These are phyloP conservation scores for Cryptosporidium tyzzeri DNA, from an alignment of 169 alveolate genomes.

Conservation along the genomic window DNA sequence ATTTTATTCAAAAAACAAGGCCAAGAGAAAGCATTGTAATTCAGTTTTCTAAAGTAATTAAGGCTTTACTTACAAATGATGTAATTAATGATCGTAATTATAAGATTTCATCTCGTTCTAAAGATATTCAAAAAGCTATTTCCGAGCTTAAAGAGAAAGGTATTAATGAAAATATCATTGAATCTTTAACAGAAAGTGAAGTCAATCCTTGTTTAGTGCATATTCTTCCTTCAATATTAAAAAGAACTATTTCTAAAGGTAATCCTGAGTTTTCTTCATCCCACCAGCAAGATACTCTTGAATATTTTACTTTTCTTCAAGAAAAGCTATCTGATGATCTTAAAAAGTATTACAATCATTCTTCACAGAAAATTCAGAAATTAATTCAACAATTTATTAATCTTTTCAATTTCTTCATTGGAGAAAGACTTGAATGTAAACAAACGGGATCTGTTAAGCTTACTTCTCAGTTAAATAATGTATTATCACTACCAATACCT, in stretches of 20 bases:
- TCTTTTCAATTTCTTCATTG: slow-evolving; percentile 16
- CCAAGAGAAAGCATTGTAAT: slow-evolving; percentile 33
- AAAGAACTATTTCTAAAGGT: slow-evolving; percentile 65
- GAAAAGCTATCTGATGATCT: slow-evolving; percentile 31
- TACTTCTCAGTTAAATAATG: not conserved
- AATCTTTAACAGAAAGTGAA: slow-evolving; percentile 27
- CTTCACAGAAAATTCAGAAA: not conserved
- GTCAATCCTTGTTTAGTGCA: not conserved
- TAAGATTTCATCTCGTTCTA: not conserved
- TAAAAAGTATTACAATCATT: not conserved
- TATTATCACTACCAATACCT: slow-evolving; percentile 57
- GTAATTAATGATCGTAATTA: slow-evolving; percentile 20
- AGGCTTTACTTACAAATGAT: slow-evolving; percentile 39
- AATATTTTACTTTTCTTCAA: slow-evolving; percentile 65
- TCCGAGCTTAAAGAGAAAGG: slow-evolving; percentile 4
- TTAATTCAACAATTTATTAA: not conserved
- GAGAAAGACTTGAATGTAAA: slow-evolving; percentile 64
- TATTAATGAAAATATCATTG: slow-evolving; percentile 27
- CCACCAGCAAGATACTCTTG: slow-evolving; percentile 84
- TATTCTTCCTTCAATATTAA: slow-evolving; percentile 17
- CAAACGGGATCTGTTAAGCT: slow-evolving; percentile 21
- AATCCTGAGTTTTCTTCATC: slow-evolving; percentile 80
- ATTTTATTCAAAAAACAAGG: not conserved
- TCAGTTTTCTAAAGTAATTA: slow-evolving; percentile 49
- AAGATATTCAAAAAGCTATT: slow-evolving; percentile 16